Conservation (phyloP, 2,329 filamentous ascomycete species). For the Parascedosporium putredinis region DNA sequence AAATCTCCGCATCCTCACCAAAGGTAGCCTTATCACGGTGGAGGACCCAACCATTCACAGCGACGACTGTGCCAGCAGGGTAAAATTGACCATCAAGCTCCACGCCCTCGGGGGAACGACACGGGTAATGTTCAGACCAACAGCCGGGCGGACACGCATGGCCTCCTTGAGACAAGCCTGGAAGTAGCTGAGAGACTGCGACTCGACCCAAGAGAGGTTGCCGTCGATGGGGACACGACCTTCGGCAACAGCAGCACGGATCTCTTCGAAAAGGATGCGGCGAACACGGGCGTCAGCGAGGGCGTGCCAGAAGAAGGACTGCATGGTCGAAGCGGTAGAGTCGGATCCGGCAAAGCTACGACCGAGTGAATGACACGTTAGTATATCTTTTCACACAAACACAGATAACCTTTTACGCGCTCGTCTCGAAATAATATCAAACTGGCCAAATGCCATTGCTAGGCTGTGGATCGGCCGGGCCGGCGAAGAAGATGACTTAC, state of each 20-base stretch:
- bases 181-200: conserved; percentile 40
- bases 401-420: background rate
- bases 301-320: conserved; percentile 42
- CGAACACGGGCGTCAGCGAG: conserved; percentile 34
- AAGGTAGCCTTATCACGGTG: conserved; percentile 37
- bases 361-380: background rate
- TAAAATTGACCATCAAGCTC: conserved; percentile 40
- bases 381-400: too few species aligned
- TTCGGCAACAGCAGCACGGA: conserved; percentile 28
- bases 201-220: conserved; percentile 36
- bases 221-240: conserved; percentile 25
- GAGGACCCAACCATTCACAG: conserved; percentile 44
- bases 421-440: too few species aligned
- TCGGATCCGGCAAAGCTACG: conserved; percentile 48
- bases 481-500: conserved; percentile 21
- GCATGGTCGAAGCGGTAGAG: conserved; percentile 49
- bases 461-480: background rate
- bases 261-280: conserved; percentile 28
- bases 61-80: conserved; percentile 40
- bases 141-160: conserved; percentile 44
- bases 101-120: conserved; percentile 39
- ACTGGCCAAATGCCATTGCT: too few species aligned
- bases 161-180: conserved; percentile 47
- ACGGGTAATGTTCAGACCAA: conserved; percentile 41
- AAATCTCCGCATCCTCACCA: conserved; percentile 40